A percentile compares a stretch with the other conserved stretches of the same genome.
Conservation (phyloP, 345 rosid species). For the Ricinus communis region DNA sequence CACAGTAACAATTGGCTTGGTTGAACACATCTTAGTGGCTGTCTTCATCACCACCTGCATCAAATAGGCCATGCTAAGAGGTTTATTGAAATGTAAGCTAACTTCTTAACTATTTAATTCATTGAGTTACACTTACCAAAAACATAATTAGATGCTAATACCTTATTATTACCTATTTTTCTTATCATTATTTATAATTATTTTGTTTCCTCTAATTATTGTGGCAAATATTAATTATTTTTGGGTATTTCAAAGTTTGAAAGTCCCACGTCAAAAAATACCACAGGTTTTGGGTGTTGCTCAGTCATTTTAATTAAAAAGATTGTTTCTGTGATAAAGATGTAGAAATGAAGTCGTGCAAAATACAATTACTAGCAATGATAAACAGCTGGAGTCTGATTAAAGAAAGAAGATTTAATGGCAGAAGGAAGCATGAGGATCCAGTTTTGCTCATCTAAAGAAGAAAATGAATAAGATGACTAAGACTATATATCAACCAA, state of each 20-base stretch:
- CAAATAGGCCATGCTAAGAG: not conserved
- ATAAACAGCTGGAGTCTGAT: not conserved
- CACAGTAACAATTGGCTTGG: slow-evolving; percentile 78
- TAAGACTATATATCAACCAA: not conserved
- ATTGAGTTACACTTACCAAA: no score
- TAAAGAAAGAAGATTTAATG: not conserved
- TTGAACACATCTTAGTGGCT: slow-evolving; percentile 64
- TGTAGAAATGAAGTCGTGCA: not conserved
- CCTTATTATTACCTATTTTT: no score
- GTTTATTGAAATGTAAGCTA: not conserved
- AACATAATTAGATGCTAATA: no score
- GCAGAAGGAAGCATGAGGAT: not conserved
- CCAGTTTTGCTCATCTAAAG: not conserved
- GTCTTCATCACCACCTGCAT: slow-evolving; percentile 47
- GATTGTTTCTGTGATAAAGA: not conserved
- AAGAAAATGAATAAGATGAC: not conserved
- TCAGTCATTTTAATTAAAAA: not conserved
- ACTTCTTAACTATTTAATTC: no score
- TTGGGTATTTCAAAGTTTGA: no score
- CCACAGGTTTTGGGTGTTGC: not conserved
- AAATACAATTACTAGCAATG: not conserved
- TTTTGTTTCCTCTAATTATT: no score
- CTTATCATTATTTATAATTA: no score
- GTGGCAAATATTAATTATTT: no score
- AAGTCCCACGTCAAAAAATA: no score